Conservation (phyloP, 805 yeast species). For the Schwanniomyces vanrijiae region DNA sequence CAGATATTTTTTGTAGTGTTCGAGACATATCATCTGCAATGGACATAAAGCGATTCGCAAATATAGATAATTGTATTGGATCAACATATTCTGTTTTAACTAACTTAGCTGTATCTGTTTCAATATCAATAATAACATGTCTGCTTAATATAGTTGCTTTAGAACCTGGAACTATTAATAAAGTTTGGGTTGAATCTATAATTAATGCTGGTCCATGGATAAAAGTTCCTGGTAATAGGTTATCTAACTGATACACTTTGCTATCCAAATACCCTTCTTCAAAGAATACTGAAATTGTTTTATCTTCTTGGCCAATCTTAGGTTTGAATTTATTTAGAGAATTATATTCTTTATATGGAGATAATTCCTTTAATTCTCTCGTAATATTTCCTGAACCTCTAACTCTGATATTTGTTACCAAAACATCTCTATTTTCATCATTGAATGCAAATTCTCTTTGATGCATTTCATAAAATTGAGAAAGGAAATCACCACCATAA, state of each 20-base stretch:
- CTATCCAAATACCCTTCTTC: constrained; percentile 51
- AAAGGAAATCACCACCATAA: constrained; percentile 27
- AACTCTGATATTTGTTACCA: constrained; percentile 73
- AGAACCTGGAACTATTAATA: constrained; percentile 64
- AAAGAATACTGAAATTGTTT: constrained; percentile 48
- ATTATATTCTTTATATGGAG: constrained; percentile 41
- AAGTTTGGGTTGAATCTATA: constrained; percentile 80
- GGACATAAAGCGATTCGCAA: constrained; percentile 84
- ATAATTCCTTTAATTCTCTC: constrained; percentile 44
- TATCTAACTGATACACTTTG: constrained; percentile 49
- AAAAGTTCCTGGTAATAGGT: constrained; percentile 52
- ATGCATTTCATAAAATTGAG: constrained; percentile 55
- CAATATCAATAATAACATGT: constrained; percentile 53
- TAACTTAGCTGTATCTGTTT: constrained; percentile 13
- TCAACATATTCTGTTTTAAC: constrained; percentile 38
- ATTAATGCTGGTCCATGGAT: constrained; percentile 74
- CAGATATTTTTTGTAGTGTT: constrained; percentile 75
- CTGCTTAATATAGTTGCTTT: constrained; percentile 55
- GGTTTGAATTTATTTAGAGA: background rate
- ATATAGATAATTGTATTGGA: constrained; percentile 72
- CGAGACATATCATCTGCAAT: constrained; percentile 90
- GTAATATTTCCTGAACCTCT: constrained; percentile 62
- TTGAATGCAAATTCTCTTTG: constrained; percentile 71
- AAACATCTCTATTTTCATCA: constrained; percentile 51
- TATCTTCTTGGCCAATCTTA: constrained; percentile 6